Evolutionary conservation across 345 rosid genomes (phyloP).

Genomic region (Salix brachista): DNA sequence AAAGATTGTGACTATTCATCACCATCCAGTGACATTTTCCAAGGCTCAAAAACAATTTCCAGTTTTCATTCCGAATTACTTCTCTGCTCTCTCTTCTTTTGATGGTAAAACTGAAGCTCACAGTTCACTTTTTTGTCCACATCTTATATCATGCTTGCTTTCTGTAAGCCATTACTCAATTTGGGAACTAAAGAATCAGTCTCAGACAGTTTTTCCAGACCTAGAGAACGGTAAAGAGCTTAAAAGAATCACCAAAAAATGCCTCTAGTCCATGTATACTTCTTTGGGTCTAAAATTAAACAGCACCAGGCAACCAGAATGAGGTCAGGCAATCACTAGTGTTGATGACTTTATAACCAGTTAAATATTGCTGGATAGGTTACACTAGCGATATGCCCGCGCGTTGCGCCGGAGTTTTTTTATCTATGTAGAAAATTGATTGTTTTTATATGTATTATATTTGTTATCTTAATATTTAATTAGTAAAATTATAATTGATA

Average conservation of each 20-base stretch:
- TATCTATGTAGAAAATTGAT: too few relatives aligned
- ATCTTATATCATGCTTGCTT: background rate
- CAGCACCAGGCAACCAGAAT: background rate
- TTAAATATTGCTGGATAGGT: background rate
- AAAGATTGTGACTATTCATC: slow-evolving; percentile 59
- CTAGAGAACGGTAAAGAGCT: background rate
- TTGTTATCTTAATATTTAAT: too few relatives aligned
- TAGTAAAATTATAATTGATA: too few relatives aligned
- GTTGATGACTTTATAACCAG: background rate
- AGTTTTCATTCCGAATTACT: background rate
- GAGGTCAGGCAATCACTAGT: slow-evolving; percentile 8
- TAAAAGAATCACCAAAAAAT: background rate
- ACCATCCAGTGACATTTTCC: slow-evolving; percentile 53
- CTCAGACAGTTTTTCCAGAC: background rate
- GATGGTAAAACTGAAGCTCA: background rate
- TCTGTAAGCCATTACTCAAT: slow-evolving; percentile 18
- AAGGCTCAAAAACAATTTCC: slow-evolving; percentile 17
- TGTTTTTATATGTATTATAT: too few relatives aligned
- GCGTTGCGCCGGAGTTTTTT: too few relatives aligned
- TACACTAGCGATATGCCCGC: too few relatives aligned
- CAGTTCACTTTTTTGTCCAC: background rate
- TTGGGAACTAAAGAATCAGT: slow-evolving; percentile 15
- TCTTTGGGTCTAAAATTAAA: background rate
- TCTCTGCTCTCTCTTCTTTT: background rate
- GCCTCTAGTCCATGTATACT: background rate